phyloP scores from a whole-genome alignment of 495 filamentous ascomycete species.

The Xylaria sp. region DNA sequence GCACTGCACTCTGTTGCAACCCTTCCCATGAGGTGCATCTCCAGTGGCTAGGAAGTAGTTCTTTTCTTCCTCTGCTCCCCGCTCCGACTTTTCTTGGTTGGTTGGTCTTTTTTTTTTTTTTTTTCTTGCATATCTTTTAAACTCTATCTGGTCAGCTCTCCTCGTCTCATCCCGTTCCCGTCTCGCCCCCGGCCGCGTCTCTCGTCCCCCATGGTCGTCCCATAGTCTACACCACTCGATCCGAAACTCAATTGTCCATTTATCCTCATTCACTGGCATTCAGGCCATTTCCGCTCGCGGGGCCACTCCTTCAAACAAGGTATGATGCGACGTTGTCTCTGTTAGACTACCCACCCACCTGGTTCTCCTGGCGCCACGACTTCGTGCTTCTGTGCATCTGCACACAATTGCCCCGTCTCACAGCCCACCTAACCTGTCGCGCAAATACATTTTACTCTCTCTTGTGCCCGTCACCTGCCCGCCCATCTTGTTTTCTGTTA shows the following conservation, averaged over 20 bases:
- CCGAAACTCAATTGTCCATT: slow-evolving; percentile 15
- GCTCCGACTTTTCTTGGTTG: slow-evolving; percentile 1
- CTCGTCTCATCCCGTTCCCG: not conserved
- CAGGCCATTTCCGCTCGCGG: slow-evolving; percentile 2
- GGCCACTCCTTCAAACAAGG: slow-evolving; percentile 24
- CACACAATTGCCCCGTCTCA: slow-evolving; percentile 1
- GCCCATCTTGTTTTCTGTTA: not conserved
- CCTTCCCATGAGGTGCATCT: not conserved
- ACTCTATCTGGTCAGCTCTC: not conserved
- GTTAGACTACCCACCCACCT: not conserved
- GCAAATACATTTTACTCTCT: slow-evolving; percentile 3
- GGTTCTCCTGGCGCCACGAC: slow-evolving; percentile 1
- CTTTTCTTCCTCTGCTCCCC: not conserved
- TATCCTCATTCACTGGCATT: slow-evolving; percentile 7
- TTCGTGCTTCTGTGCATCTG: not conserved
- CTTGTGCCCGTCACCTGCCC: not conserved
- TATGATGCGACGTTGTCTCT: slow-evolving; percentile 21
- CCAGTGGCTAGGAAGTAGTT: not conserved
- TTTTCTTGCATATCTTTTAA: not conserved
- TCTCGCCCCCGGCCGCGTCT: slow-evolving; percentile 8
- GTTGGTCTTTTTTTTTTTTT: too few species aligned
- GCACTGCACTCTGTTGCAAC: slow-evolving; percentile 1
- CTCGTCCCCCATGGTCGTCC: not conserved
- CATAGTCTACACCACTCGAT: not conserved
- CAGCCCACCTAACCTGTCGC: slow-evolving; percentile 5